A percentile compares a stretch with the other conserved stretches of the same genome.
Conservation (phyloP, 164 flowering plant species). For the grape (Vitis vinifera) region ASM3070453v1 NC_081818.1:1060501-1061000, state of each 20-base stretch:
- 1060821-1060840: background rate
- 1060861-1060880: background rate
- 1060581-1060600: slow-evolving; percentile 42
- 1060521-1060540: no score
- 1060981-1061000: background rate
- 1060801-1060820: background rate
- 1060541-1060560: background rate
- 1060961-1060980: background rate
- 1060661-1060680: slow-evolving; percentile 27
- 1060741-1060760: background rate
- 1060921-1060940: background rate
- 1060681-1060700: slow-evolving; percentile 29
- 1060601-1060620: slow-evolving; percentile 37
- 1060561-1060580: slow-evolving; percentile 39
- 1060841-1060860: background rate
- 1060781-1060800: background rate
- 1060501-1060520: no score
- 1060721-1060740: background rate
- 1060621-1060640: slow-evolving; percentile 40
- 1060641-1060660: slow-evolving; percentile 28
- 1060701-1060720: background rate
- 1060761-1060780: background rate
- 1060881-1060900: background rate
- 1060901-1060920: no score
- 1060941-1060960: background rate